These are phyloP conservation scores for Neoboletus magnificus DNA, from an alignment of 768 basidiomycete species.

Conservation along the genomic window DNA sequence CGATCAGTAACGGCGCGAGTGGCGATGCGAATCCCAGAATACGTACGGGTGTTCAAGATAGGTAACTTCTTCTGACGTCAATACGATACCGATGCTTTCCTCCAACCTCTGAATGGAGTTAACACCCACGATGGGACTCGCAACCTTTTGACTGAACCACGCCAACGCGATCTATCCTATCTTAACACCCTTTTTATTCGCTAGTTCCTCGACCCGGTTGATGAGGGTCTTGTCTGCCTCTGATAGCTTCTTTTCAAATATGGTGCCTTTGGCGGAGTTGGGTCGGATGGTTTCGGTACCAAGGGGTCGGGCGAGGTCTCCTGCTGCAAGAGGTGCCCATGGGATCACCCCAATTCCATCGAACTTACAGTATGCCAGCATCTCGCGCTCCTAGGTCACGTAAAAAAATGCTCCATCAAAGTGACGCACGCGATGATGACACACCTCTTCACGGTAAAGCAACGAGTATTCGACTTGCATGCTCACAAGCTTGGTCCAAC, in stretches of 20 bases:
- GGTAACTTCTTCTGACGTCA: constrained; percentile 24
- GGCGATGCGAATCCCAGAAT: not conserved
- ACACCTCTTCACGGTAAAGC: constrained; percentile 51
- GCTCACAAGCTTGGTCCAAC: constrained; percentile 51
- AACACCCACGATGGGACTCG: constrained; percentile 44
- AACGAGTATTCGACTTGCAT: constrained; percentile 54
- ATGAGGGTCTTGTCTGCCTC: constrained; percentile 37
- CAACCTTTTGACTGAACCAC: constrained; percentile 41
- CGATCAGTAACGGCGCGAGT: not conserved
- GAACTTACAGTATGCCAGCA: constrained; percentile 44
- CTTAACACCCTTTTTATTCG: constrained; percentile 8
- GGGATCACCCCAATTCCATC: constrained; percentile 54
- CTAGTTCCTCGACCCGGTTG: constrained; percentile 39
- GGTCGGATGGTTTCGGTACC: constrained; percentile 25
- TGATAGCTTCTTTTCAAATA: constrained; percentile 23
- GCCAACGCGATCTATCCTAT: constrained; percentile 21
- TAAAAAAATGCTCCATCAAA: not conserved
- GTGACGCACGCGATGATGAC: not conserved
- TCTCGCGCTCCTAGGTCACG: constrained; percentile 39
- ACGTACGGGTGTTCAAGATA: constrained; percentile 28
- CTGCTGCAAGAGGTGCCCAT: constrained; percentile 43
- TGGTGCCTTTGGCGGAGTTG: constrained; percentile 15
- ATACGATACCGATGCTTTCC: not conserved
- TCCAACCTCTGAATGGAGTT: constrained; percentile 11
- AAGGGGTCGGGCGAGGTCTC: constrained; percentile 38